A percentile compares a stretch with the other conserved stretches of the same genome.
Conservation (phyloP, 495 filamentous ascomycete genomes). For the Neurospora sp. region DNA sequence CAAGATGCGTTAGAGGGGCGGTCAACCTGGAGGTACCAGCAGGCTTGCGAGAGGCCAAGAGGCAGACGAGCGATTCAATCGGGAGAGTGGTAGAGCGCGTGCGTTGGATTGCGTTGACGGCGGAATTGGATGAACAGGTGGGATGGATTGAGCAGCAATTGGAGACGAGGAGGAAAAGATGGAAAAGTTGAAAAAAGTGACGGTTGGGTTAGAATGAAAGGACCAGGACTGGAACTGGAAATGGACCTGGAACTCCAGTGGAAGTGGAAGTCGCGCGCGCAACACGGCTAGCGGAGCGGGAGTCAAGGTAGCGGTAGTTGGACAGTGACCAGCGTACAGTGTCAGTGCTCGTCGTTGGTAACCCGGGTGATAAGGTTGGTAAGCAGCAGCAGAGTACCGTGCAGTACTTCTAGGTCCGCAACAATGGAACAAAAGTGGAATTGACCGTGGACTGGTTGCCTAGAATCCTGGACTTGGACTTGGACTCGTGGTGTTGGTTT, state of each 20-base stretch:
- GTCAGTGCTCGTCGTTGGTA: not conserved
- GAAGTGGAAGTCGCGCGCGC: not conserved
- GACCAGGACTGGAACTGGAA: slow-evolving; percentile 1
- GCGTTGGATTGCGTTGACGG: not conserved
- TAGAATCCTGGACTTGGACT: not conserved
- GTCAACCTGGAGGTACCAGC: not conserved
- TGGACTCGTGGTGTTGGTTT: not conserved
- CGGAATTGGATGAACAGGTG: not conserved
- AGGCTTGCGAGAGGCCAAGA: not conserved
- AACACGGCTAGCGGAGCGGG: not conserved
- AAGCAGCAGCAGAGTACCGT: not conserved
- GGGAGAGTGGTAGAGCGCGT: not conserved
- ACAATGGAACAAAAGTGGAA: not conserved
- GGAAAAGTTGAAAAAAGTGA: not conserved
- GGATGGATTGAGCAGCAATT: not conserved
- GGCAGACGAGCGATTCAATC: not conserved
- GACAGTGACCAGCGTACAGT: not conserved
- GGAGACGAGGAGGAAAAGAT: not conserved
- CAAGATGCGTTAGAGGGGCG: not conserved
- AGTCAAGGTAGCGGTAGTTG: not conserved
- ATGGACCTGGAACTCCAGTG: not conserved
- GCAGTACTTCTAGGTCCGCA: not conserved
- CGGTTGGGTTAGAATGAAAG: not conserved
- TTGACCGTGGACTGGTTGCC: not conserved
- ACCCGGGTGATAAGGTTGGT: not conserved